These are phyloP conservation scores for Andrographis paniculata DNA, from an alignment of 305 asterid species.

Conservation along the genomic window DNA sequence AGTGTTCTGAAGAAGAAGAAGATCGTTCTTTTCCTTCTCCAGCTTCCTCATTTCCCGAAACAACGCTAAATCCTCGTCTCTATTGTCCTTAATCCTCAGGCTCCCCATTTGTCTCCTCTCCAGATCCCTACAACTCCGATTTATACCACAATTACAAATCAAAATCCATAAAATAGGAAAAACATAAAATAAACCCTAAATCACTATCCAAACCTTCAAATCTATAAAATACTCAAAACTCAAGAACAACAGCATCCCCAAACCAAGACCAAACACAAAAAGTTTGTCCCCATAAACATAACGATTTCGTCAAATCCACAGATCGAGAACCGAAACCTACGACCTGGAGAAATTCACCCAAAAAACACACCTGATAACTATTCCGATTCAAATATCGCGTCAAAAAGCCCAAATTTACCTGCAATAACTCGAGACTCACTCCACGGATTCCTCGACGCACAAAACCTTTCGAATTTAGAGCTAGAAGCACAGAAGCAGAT, in stretches of 20 bases:
- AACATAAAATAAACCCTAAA: conserved; percentile 18
- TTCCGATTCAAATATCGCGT: conserved; percentile 21
- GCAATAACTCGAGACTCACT: conserved; percentile 12
- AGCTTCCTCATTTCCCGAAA: conserved; percentile 87
- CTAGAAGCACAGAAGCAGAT: conserved; percentile 20
- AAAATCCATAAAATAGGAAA: conserved; percentile 4
- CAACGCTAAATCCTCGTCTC: conserved; percentile 85
- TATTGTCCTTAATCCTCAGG: conserved; percentile 60
- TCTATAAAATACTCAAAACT: conserved; percentile 14
- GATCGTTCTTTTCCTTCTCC: conserved; percentile 76
- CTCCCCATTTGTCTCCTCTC: conserved; percentile 61
- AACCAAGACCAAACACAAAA: no score
- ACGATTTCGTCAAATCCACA: conserved; percentile 22
- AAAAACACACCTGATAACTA: conserved; percentile 31
- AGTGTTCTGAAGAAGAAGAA: conserved; percentile 62
- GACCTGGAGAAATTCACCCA: conserved; percentile 21
- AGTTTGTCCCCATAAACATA: no score
- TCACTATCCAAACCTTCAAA: conserved; percentile 7
- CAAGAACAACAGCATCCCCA: conserved; percentile 12
- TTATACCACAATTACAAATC: conserved; percentile 36
- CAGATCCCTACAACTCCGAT: conserved; percentile 89
- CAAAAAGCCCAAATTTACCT: conserved; percentile 6
- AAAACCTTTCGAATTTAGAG: conserved; percentile 9
- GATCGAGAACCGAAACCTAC: conserved; percentile 38
- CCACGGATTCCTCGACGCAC: conserved; percentile 22